Evolutionary conservation across 2,329 filamentous ascomycete genomes (phyloP), one percentile per base, ranked within the genome.

Genomic region (Lachnellula arida): DNA sequence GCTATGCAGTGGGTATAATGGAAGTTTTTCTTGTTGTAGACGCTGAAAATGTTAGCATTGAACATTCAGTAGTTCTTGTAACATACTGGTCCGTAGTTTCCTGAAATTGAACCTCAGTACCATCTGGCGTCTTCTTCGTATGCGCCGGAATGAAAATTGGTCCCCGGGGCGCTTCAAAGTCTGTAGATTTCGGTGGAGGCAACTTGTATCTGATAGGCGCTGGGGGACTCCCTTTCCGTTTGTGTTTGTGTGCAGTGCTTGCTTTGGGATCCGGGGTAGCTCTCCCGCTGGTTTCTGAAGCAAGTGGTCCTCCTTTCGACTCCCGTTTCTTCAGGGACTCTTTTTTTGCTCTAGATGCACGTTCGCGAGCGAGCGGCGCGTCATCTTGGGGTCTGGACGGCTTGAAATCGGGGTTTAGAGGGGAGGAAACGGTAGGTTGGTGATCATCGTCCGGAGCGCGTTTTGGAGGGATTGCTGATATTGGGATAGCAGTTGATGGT

Each of bases 1-100:
- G 91, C 91, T 62, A 97, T 92, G 70, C 90, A 95, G 65, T 92
- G 89, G 34, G 86, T 88, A 71, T 97, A 97, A 57, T 91, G 88
- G 70, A 93, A 97, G 54, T 87, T 82, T 66, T 84, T 85, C 65
- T 86, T 85, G 62, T 86, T 87, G 56, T 76, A 81, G 15, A 84
- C 81, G 67, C 81, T 82, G 42, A 7, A 12, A 46, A 23, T 43
- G 46, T 68, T 59, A 65, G 58, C 19, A 44, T 44, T 35, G 14
- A 12, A 35, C 15, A 7, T 28, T 56, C 46, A 42, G 44, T 44
- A 15, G 9, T 28, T 46, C 44, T 6, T 23, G 9, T 22, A 48
- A 72, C 82, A 70, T 71, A 86, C 83, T 87, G 83, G 56, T 87
- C 84, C 1, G 81, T 80, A 0, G 82, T 81, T 69, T 87, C 83